Evolutionary conservation across 495 filamentous ascomycete species (phyloP).

Genomic region (Podospora tetraspora): DNA sequence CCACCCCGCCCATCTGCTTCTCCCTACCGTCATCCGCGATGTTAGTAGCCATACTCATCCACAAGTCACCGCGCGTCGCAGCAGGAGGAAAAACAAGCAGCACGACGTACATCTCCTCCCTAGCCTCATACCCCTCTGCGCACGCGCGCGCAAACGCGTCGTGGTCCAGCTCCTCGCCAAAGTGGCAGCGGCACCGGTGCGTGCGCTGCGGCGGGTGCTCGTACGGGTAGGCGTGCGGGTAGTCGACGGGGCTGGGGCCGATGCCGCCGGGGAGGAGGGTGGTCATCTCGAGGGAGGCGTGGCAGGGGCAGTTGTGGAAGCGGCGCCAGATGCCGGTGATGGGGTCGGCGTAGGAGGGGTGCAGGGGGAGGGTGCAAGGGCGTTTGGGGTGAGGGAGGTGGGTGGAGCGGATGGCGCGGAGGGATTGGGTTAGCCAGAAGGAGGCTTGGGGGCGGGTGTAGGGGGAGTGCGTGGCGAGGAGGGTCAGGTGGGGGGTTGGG

Average conservation of each 20-base stretch:
- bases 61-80: too few species aligned
- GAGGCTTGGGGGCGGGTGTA: slow-evolving; percentile 5
- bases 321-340: neutral
- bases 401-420: slow-evolving; percentile 8
- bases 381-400: neutral
- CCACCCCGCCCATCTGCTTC: neutral
- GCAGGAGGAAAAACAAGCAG: too few species aligned
- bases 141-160: slow-evolving; percentile 10
- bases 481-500: neutral
- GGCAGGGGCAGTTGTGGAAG: slow-evolving; percentile 23
- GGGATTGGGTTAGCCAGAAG: slow-evolving; percentile 17
- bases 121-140: neutral
- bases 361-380: neutral
- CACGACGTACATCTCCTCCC: too few species aligned
- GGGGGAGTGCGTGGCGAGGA: slow-evolving; percentile 5
- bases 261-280: neutral
- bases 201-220: slow-evolving; percentile 12
- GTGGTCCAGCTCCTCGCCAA: slow-evolving; percentile 8
- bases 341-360: neutral
- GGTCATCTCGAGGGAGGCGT: neutral
- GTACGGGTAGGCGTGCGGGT: slow-evolving; percentile 6
- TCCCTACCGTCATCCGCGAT: neutral
- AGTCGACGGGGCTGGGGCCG: slow-evolving; percentile 10
- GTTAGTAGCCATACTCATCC: too few species aligned
- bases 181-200: slow-evolving; percentile 16